Percentiles rank a stretch among this genome's conserved stretches.
These are phyloP conservation scores for Trichoderma orchidacearum DNA, from an alignment of 495 filamentous ascomycete species.

Conservation along the genomic window DNA sequence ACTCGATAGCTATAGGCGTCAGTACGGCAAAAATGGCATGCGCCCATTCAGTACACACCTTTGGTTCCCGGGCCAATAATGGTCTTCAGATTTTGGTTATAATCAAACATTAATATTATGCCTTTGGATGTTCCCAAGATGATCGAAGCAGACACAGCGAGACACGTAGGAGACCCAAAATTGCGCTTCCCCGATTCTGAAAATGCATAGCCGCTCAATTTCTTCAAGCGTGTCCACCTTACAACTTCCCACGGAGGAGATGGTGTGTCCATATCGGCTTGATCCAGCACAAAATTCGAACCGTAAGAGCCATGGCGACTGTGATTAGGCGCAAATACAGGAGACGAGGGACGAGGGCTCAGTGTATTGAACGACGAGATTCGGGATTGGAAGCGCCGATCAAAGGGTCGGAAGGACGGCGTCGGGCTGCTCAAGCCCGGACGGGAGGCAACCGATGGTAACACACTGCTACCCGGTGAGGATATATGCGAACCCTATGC, in stretches of 20 bases:
- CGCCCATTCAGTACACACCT: constrained; percentile 37
- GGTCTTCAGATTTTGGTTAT: constrained; percentile 83
- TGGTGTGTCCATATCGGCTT: constrained; percentile 49
- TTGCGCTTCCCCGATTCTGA: constrained; percentile 90
- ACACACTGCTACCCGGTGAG: constrained; percentile 53
- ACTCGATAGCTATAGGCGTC: constrained; percentile 59
- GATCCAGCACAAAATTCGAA: constrained; percentile 41
- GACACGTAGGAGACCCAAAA: constrained; percentile 83
- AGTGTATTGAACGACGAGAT: constrained; percentile 40
- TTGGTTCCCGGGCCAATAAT: constrained; percentile 93
- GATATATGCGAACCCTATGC: constrained; percentile 68
- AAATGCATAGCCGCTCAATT: constrained; percentile 76
- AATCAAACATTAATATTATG: constrained; percentile 89
- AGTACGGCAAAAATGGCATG: constrained; percentile 6
- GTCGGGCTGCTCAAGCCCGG: constrained; percentile 44
- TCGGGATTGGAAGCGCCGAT: constrained; percentile 83
- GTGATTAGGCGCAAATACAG: constrained; percentile 60
- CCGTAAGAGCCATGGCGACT: constrained; percentile 63
- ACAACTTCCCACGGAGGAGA: constrained; percentile 90
- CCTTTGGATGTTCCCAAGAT: constrained; percentile 89
- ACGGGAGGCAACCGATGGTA: constrained; percentile 31
- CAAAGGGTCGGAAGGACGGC: constrained; percentile 82
- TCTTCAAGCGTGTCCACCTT: constrained; percentile 86
- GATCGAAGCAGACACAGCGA: constrained; percentile 80
- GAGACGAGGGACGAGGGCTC: constrained; percentile 62